Conservation (phyloP, 2,329 filamentous ascomycete genomes). For the Curvularia sp. region DNA sequence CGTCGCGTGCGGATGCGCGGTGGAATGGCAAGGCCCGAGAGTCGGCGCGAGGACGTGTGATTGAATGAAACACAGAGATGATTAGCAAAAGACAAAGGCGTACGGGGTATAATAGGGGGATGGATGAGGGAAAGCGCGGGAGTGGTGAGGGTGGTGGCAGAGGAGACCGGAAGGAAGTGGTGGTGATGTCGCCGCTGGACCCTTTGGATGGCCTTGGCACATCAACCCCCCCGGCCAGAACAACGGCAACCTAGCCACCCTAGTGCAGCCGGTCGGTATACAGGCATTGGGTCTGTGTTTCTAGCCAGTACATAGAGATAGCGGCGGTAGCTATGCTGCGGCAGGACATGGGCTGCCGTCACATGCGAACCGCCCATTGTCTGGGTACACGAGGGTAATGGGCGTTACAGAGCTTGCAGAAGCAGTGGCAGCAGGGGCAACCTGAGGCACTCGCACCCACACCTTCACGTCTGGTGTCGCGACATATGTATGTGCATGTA, state of each 20-base stretch:
- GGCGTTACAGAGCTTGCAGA: slow-evolving; percentile 2
- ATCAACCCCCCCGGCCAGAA: background rate
- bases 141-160: background rate
- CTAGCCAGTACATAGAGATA: background rate
- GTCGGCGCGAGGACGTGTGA: background rate
- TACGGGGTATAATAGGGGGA: background rate
- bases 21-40: background rate
- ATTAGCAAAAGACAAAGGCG: background rate
- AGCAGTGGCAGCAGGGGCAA: slow-evolving; percentile 8
- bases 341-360: background rate
- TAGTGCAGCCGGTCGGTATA: slow-evolving; percentile 1
- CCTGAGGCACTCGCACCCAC: slow-evolving; percentile 10
- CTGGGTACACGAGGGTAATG: background rate
- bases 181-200: slow-evolving; percentile 6
- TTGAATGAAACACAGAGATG: background rate
- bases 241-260: background rate
- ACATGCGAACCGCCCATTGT: slow-evolving; percentile 4
- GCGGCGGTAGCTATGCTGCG: background rate
- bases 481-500: background rate
- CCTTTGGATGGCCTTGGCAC: slow-evolving; percentile 5
- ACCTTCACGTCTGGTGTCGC: background rate
- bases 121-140: slow-evolving; percentile 1
- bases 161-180: slow-evolving; percentile 2
- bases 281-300: background rate
- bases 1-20: background rate